phyloP scores from a whole-genome alignment of 2,329 filamentous ascomycete species.

The Chaetomium strumarium region DNA sequence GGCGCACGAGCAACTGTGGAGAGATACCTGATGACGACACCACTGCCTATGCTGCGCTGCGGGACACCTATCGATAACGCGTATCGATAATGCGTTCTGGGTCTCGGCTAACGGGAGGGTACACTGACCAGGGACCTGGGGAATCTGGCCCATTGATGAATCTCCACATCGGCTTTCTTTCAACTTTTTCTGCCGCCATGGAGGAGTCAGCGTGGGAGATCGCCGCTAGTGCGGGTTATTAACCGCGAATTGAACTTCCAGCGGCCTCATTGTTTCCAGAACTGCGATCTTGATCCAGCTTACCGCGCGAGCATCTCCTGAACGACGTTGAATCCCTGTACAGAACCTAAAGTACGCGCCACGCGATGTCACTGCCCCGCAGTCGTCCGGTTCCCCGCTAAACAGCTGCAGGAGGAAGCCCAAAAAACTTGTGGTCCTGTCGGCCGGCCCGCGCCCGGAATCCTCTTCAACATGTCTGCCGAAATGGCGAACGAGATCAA shows the following conservation, averaged over 20 bases:
- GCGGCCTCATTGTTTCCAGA: not conserved
- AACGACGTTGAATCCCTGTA: not conserved
- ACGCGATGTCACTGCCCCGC: conserved; percentile 18
- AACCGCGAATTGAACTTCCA: conserved; percentile 10
- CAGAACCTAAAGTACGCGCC: conserved; percentile 10
- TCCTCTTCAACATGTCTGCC: conserved; percentile 25
- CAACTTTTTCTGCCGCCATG: conserved; percentile 24
- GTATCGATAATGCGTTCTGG: conserved; percentile 17
- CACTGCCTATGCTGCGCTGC: too few relatives aligned
- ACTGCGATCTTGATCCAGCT: not conserved
- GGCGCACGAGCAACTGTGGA: too few relatives aligned
- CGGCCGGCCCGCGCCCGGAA: conserved; percentile 14
- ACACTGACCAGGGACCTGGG: conserved; percentile 19
- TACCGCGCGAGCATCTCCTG: not conserved
- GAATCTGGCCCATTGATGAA: conserved; percentile 18
- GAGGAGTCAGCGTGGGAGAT: conserved; percentile 7
- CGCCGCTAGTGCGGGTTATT: conserved; percentile 6
- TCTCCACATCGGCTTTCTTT: conserved; percentile 25
- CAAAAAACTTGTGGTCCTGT: conserved; percentile 20
- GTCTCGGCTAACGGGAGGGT: conserved; percentile 13
- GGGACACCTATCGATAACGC: too few relatives aligned
- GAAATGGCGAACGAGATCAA: conserved; percentile 49
- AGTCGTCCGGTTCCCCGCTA: conserved; percentile 20
- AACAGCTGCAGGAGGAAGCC: conserved; percentile 19
- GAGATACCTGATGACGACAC: too few relatives aligned